Base-by-base conservation (phyloP, 2,329 filamentous ascomycete species). In the Ustulina deusta region DNA sequence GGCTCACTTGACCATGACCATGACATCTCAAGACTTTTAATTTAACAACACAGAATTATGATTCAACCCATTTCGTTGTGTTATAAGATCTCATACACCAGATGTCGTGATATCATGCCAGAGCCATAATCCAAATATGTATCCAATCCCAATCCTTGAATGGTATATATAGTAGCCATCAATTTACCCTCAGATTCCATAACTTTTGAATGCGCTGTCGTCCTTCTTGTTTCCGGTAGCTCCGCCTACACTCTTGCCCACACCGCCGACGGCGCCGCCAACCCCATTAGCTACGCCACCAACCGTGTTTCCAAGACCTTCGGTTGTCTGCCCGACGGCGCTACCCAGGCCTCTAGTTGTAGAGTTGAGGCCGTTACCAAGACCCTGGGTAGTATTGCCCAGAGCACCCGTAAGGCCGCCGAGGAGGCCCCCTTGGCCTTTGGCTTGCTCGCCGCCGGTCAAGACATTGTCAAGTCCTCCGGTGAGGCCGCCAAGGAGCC, bases 401-500 rank as follows among this genome's bases (percentile, higher is more conserved):
- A 78, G 55, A 36, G 76, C 77, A 38, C 73, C 71, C 13, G 72
- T 73, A 27, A 78, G 67, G 29, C 77, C 77, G 64, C 77, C 77
- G 49, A 78, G 73, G 3, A 78, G 76, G 38, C 77, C 77, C 34
- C 76, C 77, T 60, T 78, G 77, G 57, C 76, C 76, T 2, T 78
- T 72, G 25, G 75, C 75, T 68, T 78, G 72, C 46, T 78, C 77
- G 54, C 77, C 77, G 58, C 77, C 76, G 20, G 76, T 79, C 36
- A 78, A 73, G 56, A 78, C 71, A 59, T 78, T 78, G 74, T 78
- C 77, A 34, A 78, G 65, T 34, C 76, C 74, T 42, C 77, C 76
- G 25, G 76, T 70, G 42, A 78, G 56, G 58, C 76, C 76, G 60
- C 77, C 77, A 61, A 78, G 75, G 58, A 78, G 77, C 65, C 77